Conservation (phyloP, 208 protist genomes). For the Leishmania lainsoni region DNA sequence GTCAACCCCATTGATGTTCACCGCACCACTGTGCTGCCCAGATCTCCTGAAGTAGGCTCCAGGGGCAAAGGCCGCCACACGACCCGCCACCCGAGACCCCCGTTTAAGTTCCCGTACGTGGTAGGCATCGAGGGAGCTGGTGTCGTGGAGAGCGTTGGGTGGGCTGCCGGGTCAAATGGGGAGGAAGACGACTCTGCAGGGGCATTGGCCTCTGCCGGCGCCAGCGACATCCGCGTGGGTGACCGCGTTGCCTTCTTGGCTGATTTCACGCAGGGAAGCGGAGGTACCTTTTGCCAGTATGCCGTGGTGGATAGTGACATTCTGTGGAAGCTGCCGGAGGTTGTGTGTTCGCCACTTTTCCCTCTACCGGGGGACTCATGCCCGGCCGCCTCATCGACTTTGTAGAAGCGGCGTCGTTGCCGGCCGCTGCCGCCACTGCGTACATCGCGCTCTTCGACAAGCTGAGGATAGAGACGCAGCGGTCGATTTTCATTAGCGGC, state of each 20-base stretch:
- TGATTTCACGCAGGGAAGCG: slow-evolving; percentile 36
- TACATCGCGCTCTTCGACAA: slow-evolving; percentile 83
- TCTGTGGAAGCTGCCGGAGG: slow-evolving; percentile 52
- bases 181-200: neutral
- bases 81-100: slow-evolving; percentile 23
- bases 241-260: slow-evolving; percentile 72
- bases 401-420: slow-evolving; percentile 68
- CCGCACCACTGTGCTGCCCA: slow-evolving; percentile 28
- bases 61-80: slow-evolving; percentile 7
- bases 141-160: slow-evolving; percentile 74
- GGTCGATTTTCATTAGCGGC: slow-evolving; percentile 78
- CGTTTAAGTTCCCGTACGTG: slow-evolving; percentile 61
- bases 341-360: neutral
- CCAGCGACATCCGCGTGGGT: slow-evolving; percentile 41
- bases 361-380: slow-evolving; percentile 1
- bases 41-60: neutral
- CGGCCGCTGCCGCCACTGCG: slow-evolving; percentile 60
- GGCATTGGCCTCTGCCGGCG: neutral
- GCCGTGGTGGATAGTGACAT: slow-evolving; percentile 52
- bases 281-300: slow-evolving; percentile 80
- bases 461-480: slow-evolving; percentile 53
- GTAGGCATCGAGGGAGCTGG: slow-evolving; percentile 69
- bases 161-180: slow-evolving; percentile 16
- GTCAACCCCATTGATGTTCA: slow-evolving; percentile 66
- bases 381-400: slow-evolving; percentile 57